Base-by-base conservation (phyloP, 495 filamentous ascomycete species). In the Neurospora sp. region DNA sequence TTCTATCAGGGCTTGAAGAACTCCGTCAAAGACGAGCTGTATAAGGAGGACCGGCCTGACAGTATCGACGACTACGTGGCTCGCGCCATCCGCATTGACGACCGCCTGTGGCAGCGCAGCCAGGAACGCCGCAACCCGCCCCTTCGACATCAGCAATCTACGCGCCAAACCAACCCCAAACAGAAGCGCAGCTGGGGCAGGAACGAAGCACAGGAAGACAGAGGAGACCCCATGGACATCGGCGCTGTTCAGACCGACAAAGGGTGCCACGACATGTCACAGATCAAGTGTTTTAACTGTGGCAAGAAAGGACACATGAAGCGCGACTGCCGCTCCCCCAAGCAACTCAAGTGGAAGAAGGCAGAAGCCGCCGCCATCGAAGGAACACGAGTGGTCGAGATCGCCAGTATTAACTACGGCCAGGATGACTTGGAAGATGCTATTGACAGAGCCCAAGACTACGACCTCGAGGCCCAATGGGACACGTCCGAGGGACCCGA, bases 1-100 rank as follows among this genome's bases (percentile, higher is more conserved):
- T 72, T 72, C 53, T 72, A 72, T 22, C 10, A 44, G 2, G 38
- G 53, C 4, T n/a, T 72, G 16, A 72, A 72, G 53, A 59, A 72
- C 2, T 37, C 61, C 2, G 71, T 72, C 4, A 72, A 72, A 20
- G 71, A 72, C 39, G 39, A 68, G 8, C 6, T 72, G 4, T 72
- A 72, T 4, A 35, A 68, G 27, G 35, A 35, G 4, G 71, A 72
- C 3, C 10, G 22, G 18, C 71, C 39, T 0, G 27, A 18, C 10
- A 68, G n/a, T 2, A 7, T 72, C 38, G 53, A 65, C 39, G 39
- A 72, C 0, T 72, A 72, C 6, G 38, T 72, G 0, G 22, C n/a
- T 10, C 61, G 22, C 9, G 71, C 39, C 0, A 44, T 72, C 37
- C 20, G 53, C 0, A 72, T 72, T 16, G 53, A 72, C 4, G 16